phyloP scores from a whole-genome alignment of 148 eudicot species.

The Pouteria glomerata region DNA sequence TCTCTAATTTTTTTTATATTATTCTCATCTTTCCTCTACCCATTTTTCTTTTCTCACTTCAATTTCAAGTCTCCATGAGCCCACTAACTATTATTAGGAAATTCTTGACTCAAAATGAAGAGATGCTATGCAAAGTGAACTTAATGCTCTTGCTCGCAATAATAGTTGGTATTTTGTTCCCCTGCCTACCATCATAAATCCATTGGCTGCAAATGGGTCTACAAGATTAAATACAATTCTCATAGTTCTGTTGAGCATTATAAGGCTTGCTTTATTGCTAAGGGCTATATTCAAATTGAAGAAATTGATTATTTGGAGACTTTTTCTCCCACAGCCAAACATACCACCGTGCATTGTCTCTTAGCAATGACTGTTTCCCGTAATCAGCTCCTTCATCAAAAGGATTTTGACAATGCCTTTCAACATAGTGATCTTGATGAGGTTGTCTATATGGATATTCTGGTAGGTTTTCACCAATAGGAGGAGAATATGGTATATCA shows the following conservation, averaged over 20 bases:
- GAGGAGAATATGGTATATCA: neutral
- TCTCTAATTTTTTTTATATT: neutral
- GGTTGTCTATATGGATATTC: neutral
- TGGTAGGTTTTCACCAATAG: neutral
- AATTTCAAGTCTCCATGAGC: neutral
- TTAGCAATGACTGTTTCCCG: neutral
- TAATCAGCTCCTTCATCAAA: neutral
- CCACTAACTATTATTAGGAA: neutral
- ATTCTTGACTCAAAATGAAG: neutral
- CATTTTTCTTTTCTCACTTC: neutral
- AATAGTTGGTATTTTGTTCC: no score
- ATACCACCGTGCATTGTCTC: neutral
- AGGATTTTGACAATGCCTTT: neutral
- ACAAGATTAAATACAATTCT: neutral
- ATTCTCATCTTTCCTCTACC: neutral
- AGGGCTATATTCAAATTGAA: neutral
- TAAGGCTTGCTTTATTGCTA: slow-evolving; percentile 19
- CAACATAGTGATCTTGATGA: neutral
- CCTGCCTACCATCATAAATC: no score
- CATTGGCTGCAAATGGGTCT: neutral
- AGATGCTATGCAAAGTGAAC: neutral
- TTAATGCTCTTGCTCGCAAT: neutral
- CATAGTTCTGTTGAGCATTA: neutral
- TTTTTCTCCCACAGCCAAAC: neutral
- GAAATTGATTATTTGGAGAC: neutral